Percentiles rank a stretch among this genome's conserved stretches.
Evolutionary conservation across 1,284 basidiomycete species (phyloP).

Genomic region (Spongispora temasekensis): DNA sequence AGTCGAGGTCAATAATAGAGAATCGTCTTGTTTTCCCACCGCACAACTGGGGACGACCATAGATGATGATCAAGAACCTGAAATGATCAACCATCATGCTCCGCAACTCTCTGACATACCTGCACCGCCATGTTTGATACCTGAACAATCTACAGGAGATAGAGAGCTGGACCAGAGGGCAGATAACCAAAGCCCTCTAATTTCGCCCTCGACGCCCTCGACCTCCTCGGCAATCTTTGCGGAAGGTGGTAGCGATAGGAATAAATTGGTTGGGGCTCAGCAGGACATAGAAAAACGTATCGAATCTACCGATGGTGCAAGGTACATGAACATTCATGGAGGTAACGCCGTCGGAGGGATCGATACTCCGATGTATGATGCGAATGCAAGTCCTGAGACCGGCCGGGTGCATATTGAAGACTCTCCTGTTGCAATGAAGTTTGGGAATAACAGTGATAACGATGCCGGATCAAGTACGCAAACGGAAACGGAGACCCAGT

Average conservation of each 20-base stretch:
- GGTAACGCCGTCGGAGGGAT: background rate
- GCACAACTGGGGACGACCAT: constrained; percentile 1
- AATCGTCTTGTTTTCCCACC: constrained; percentile 9
- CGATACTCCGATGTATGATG: background rate
- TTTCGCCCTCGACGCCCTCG: constrained; percentile 10
- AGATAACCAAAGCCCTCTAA: background rate
- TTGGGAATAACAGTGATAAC: background rate
- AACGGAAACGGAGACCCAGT: background rate
- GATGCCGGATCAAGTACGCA: background rate
- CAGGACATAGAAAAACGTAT: background rate
- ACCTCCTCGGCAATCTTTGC: background rate
- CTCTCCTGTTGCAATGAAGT: background rate
- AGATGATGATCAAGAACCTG: background rate
- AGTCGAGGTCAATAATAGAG: background rate
- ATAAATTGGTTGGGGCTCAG: too few species aligned
- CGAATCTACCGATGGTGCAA: background rate
- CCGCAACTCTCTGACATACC: constrained; percentile 5
- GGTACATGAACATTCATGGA: background rate
- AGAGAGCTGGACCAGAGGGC: background rate
- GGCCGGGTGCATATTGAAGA: background rate
- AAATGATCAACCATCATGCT: background rate
- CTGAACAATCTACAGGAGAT: background rate
- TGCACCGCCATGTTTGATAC: constrained; percentile 8
- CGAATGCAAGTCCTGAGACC: background rate
- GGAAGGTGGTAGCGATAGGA: background rate